Evolutionary conservation across 192 early-diverging fungal genomes (phyloP).

Genomic region (Backusella circina): DNA sequence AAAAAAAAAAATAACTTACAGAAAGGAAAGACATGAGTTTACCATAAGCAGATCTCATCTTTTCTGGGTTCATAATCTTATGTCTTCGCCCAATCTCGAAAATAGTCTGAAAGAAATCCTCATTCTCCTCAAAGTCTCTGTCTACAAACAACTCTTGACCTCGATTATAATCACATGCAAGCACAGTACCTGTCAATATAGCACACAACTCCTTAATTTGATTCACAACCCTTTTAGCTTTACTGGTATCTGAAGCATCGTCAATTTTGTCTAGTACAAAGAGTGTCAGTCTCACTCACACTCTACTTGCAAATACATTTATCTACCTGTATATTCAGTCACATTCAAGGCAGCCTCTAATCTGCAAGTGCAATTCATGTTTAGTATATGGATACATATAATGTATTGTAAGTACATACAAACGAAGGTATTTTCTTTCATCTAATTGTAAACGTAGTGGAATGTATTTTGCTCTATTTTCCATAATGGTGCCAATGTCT

Average conservation of each 20-base stretch:
- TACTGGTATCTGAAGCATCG: conserved; percentile 72
- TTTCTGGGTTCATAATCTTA: conserved; percentile 94
- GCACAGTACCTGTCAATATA: conserved; percentile 86
- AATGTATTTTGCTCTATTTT: conserved; percentile 84
- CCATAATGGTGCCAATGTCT: conserved; percentile 74
- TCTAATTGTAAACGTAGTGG: conserved; percentile 85
- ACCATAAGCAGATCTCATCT: conserved; percentile 94
- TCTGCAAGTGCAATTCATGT: conserved; percentile 14
- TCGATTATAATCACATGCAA: conserved; percentile 79
- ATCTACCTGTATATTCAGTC: conserved; percentile 54
- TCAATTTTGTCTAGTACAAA: conserved; percentile 35
- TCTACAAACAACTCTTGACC: conserved; percentile 78
- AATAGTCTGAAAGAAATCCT: conserved; percentile 73
- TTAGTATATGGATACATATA: neutral
- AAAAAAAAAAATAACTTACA: conserved; percentile 26
- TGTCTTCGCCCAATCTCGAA: conserved; percentile 67
- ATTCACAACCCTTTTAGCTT: conserved; percentile 82
- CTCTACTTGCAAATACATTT: neutral
- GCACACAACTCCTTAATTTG: conserved; percentile 97
- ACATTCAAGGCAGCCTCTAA: conserved; percentile 94
- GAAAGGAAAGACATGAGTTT: conserved; percentile 92
- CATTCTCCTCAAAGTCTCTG: conserved; percentile 63
- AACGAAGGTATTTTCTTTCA: conserved; percentile 90
- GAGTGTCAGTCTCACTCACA: neutral
- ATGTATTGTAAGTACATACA: conserved; percentile 37